Evolutionary conservation across 2,329 filamentous ascomycete genomes (phyloP), one percentile per base, ranked within the genome.

Genomic region (Ophiostoma triangulosporum): DNA sequence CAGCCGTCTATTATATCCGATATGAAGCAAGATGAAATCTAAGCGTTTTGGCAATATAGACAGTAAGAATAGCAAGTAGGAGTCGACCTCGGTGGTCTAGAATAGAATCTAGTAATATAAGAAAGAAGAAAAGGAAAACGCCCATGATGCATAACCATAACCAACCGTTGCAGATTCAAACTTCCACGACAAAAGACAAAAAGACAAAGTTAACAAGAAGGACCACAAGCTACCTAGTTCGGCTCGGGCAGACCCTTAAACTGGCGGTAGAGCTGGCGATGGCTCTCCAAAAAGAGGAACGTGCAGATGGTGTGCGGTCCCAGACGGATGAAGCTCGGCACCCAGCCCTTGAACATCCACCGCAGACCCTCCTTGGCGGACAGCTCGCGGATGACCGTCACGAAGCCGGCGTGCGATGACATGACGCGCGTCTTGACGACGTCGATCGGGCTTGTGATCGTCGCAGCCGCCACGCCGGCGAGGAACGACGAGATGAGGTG

Each of bases 281-380:
- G 88, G 66, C 88, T 82, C 66, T 95, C 88, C 63, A 95, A 66
- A 66, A 93, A 90, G 63, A 95, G 65, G 66, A 95, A 90, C 33
- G 88, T 95, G 61, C 84, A 84, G 57, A 95, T 86, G 7, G 88
- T 95, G 71, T 95, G 88, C 73, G 80, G 80, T 62, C 80, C 80
- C 50, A 84, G 68, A 56, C 81, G 69, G 58, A 83, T 70, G 64
- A 84, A 84, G 60, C 78, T 81, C n/a, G 88, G 88, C 48, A 90
- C 81, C 87, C 88, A 94, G 57, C 88, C 88, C 67, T 87, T 86
- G 69, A 94, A 94, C 77, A 91, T 83, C 88, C 88, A 95, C 45
- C 75, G 69, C 50, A 86, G 66, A 1, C 88, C 88, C 64, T 94
- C 86, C 17, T 77, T 70, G 53, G 72, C 75, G 59, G 82, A 86